Conservation (phyloP, 495 filamentous ascomycete genomes). For the Hypoxylon lenormandii region DNA sequence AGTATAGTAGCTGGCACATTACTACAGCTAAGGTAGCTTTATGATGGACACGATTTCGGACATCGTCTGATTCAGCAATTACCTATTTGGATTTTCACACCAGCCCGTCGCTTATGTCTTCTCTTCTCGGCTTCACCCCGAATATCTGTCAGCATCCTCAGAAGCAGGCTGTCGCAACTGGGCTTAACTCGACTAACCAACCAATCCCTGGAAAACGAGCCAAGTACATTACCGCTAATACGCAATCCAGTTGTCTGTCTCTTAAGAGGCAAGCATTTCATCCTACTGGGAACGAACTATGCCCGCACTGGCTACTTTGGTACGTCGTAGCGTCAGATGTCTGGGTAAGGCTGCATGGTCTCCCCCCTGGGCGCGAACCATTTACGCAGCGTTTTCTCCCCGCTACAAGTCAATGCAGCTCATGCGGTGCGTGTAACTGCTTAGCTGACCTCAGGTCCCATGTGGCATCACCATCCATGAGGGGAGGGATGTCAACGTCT, state of each 20-base stretch:
- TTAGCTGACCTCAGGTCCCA: constrained; percentile 23
- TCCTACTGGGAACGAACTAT: no score
- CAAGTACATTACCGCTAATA: no score
- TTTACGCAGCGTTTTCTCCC: constrained; percentile 6
- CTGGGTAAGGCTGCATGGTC: constrained; percentile 29
- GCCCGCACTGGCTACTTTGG: neutral
- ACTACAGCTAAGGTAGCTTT: constrained; percentile 1
- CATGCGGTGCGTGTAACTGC: constrained; percentile 18
- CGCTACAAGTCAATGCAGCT: neutral
- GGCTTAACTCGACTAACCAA: neutral
- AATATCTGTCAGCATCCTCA: neutral
- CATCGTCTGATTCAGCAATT: constrained; percentile 15
- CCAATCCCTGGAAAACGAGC: neutral
- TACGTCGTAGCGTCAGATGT: neutral
- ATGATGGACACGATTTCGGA: neutral
- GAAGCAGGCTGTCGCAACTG: neutral
- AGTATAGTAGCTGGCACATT: constrained; percentile 15
- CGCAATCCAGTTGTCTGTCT: no score
- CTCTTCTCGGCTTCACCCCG: constrained; percentile 1
- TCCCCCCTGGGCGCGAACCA: constrained; percentile 13
- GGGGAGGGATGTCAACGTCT: constrained; percentile 6
- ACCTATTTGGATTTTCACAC: neutral
- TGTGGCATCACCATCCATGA: no score
- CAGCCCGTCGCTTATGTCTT: constrained; percentile 6
- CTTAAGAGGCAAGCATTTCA: no score